Percentiles rank a stretch among this genome's conserved stretches.
These are phyloP conservation scores for Tolypocladium amazonense DNA, from an alignment of 2,329 filamentous ascomycete genomes.

Conservation along the genomic window DNA sequence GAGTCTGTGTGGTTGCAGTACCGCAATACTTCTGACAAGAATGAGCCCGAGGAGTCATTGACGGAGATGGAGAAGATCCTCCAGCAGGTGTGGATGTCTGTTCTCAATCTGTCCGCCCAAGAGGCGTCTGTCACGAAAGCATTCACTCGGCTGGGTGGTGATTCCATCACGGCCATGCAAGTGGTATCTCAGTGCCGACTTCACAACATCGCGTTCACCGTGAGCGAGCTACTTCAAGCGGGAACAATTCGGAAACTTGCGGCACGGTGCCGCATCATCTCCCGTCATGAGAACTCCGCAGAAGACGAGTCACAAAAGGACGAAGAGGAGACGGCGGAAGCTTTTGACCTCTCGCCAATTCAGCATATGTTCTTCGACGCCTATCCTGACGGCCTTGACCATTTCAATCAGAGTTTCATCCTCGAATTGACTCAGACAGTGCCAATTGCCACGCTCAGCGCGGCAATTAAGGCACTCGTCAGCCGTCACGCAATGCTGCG, in stretches of 20 bases:
- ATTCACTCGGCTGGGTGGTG: slow-evolving; percentile 30
- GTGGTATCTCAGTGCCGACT: slow-evolving; percentile 26
- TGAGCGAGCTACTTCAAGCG: slow-evolving; percentile 20
- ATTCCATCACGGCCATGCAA: slow-evolving; percentile 33
- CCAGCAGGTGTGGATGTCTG: slow-evolving; percentile 24
- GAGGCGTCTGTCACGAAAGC: slow-evolving; percentile 18
- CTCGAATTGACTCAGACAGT: slow-evolving; percentile 17
- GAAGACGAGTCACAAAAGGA: neutral
- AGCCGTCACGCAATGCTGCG: slow-evolving; percentile 24
- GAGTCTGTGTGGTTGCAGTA: neutral
- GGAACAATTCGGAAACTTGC: slow-evolving; percentile 18
- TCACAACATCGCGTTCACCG: slow-evolving; percentile 16
- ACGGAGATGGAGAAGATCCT: slow-evolving; percentile 2
- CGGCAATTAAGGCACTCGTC: slow-evolving; percentile 15
- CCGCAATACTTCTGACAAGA: neutral
- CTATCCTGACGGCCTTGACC: slow-evolving; percentile 16
- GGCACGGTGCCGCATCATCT: neutral
- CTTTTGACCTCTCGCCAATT: slow-evolving; percentile 31
- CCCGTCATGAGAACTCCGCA: neutral
- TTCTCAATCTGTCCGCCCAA: slow-evolving; percentile 23
- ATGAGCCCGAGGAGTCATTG: neutral
- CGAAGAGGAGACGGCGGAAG: slow-evolving; percentile 11
- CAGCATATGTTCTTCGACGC: slow-evolving; percentile 31
- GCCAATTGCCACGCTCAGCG: slow-evolving; percentile 2
- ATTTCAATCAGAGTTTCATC: slow-evolving; percentile 34